Percentiles rank a stretch among this genome's conserved stretches.
Evolutionary conservation across 2,329 filamentous ascomycete species (phyloP).

Genomic region (Ambrosiella cleistominuta): DNA sequence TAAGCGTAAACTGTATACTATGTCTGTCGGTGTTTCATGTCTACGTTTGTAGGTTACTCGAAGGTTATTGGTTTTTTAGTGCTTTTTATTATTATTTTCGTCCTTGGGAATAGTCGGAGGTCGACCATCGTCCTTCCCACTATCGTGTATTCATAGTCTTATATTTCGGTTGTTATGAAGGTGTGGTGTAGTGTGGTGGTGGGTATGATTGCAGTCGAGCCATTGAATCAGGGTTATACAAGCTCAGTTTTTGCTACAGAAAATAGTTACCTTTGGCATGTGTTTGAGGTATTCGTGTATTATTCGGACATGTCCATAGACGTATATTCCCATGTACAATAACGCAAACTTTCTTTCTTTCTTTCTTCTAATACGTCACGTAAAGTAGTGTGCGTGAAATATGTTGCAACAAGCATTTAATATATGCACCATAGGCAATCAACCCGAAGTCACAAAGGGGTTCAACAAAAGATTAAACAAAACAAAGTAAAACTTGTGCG

Average conservation of each 20-base stretch:
- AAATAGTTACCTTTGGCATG: not conserved
- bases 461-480: not conserved
- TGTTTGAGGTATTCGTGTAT: not conserved
- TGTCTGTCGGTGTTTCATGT: not conserved
- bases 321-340: not conserved
- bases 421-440: too few relatives aligned
- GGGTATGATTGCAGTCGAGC: not conserved
- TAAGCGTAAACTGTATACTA: constrained; percentile 24
- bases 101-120: not conserved
- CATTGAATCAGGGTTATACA: not conserved
- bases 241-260: not conserved
- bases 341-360: not conserved
- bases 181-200: not conserved
- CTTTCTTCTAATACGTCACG: not conserved
- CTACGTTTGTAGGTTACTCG: not conserved
- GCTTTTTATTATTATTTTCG: constrained; percentile 1
- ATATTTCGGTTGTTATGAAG: not conserved
- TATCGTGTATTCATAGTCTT: constrained; percentile 3
- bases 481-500: not conserved
- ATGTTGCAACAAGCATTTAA: too few relatives aligned
- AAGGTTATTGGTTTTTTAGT: not conserved
- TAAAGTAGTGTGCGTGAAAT: too few relatives aligned
- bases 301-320: not conserved
- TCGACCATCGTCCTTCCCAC: not conserved
- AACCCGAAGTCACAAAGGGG: too few relatives aligned